Conservation (phyloP, 768 basidiomycete species). For the Amanita inopinata region DNA sequence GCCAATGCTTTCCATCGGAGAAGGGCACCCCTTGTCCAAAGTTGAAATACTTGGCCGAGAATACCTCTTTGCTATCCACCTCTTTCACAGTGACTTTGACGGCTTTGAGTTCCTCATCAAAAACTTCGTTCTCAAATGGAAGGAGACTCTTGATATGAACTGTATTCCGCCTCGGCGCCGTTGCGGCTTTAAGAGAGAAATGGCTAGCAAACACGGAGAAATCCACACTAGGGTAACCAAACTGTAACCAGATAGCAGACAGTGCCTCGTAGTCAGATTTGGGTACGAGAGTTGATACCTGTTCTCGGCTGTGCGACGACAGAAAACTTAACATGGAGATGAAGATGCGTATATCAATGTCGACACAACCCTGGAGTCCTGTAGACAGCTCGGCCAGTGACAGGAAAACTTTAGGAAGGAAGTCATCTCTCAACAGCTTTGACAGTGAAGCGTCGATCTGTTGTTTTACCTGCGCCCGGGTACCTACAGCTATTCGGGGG, state of each 20-base stretch:
- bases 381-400: slow-evolving; percentile 19
- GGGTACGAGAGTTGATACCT: neutral
- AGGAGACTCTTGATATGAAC: slow-evolving; percentile 13
- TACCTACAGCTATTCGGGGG: slow-evolving; percentile 26
- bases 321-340: slow-evolving; percentile 30
- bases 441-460: slow-evolving; percentile 20
- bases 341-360: slow-evolving; percentile 49
- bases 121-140: slow-evolving; percentile 27
- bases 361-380: slow-evolving; percentile 19
- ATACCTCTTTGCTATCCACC: slow-evolving; percentile 9
- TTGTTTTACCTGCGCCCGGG: slow-evolving; percentile 27
- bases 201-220: slow-evolving; percentile 15
- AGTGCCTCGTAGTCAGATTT: neutral
- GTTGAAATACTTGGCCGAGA: slow-evolving; percentile 20
- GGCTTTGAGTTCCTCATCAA: slow-evolving; percentile 18
- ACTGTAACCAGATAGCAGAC: slow-evolving; percentile 3
- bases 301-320: slow-evolving; percentile 7
- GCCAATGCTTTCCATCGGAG: slow-evolving; percentile 52
- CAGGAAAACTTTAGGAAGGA: slow-evolving; percentile 32
- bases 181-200: neutral
- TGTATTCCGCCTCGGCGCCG: neutral
- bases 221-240: slow-evolving; percentile 12
- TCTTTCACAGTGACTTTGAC: slow-evolving; percentile 14
- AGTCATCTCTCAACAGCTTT: slow-evolving; percentile 21
- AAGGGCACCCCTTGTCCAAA: slow-evolving; percentile 32